Percentiles rank a stretch among this genome's conserved stretches.
phyloP scores from a whole-genome alignment of 331 rosid genomes.

The Rosa hybrid region DNA sequence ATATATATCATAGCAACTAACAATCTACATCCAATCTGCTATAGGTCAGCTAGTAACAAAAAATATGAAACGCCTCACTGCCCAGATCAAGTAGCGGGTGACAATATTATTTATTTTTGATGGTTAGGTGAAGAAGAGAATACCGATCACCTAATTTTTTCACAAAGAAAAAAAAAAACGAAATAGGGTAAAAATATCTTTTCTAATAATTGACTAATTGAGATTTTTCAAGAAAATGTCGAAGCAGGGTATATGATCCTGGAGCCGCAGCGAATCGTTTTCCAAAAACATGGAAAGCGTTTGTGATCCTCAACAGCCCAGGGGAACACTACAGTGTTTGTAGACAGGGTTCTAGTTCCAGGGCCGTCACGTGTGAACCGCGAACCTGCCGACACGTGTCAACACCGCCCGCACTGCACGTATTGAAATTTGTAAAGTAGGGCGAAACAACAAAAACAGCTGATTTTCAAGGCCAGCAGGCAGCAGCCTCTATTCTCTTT shows the following conservation, averaged over 20 bases:
- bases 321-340: background rate
- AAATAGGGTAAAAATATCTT: background rate
- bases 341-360: background rate
- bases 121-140: no score
- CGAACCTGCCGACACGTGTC: conserved; percentile 25
- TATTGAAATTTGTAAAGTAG: background rate
- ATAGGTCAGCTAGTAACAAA: no score
- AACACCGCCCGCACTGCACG: background rate
- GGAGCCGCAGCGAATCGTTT: background rate
- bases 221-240: background rate
- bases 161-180: no score
- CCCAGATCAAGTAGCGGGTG: no score
- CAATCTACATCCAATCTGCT: no score
- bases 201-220: background rate
- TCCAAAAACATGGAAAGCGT: background rate
- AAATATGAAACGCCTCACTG: no score
- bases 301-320: background rate
- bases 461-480: conserved; percentile 28
- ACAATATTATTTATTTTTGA: no score
- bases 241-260: background rate
- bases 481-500: conserved; percentile 6
- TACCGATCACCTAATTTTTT: no score
- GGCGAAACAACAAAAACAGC: conserved; percentile 1
- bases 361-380: conserved; percentile 20
- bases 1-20: no score